Conservation (phyloP, 257 asterid genomes). For the Rehmannia glutinosa region DNA sequence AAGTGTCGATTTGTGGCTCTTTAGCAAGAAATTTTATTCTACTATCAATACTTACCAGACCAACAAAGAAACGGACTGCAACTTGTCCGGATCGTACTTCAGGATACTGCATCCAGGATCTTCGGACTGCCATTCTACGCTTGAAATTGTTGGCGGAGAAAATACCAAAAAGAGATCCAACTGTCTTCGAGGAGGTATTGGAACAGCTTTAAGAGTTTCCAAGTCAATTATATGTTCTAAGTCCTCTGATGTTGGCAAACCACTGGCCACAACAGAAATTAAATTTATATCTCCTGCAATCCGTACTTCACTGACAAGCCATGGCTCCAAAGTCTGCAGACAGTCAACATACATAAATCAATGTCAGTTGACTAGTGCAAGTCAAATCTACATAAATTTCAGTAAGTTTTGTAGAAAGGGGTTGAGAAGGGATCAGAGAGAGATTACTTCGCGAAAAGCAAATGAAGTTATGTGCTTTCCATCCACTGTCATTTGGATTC, state of each 20-base stretch:
- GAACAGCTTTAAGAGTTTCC: slow-evolving; percentile 70
- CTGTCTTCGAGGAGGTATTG: slow-evolving; percentile 42
- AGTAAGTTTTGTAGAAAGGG: background rate
- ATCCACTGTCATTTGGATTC: slow-evolving; percentile 96
- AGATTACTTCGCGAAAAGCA: slow-evolving; percentile 83
- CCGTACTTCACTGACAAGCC: slow-evolving; percentile 88
- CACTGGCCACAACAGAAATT: slow-evolving; percentile 86
- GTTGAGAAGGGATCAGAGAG: slow-evolving; percentile 16
- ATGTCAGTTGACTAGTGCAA: background rate
- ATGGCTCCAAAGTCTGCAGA: slow-evolving; percentile 89
- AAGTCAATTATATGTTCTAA: slow-evolving; percentile 70
- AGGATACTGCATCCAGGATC: slow-evolving; percentile 98
- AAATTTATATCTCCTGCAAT: slow-evolving; percentile 80
- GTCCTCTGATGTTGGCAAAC: slow-evolving; percentile 94
- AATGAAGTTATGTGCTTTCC: slow-evolving; percentile 94
- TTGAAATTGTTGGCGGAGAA: slow-evolving; percentile 95
- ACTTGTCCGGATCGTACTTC: slow-evolving; percentile 80
- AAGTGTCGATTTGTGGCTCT: background rate
- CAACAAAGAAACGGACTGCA: slow-evolving; percentile 97
- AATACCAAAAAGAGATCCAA: slow-evolving; percentile 81
- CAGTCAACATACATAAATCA: slow-evolving; percentile 1
- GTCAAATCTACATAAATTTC: slow-evolving; percentile 5
- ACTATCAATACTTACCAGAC: slow-evolving; percentile 62
- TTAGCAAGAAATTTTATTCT: background rate
- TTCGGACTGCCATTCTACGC: slow-evolving; percentile 96